Evolutionary conservation across 768 basidiomycete species (phyloP).

Genomic region (Lactarius hatsudake): DNA sequence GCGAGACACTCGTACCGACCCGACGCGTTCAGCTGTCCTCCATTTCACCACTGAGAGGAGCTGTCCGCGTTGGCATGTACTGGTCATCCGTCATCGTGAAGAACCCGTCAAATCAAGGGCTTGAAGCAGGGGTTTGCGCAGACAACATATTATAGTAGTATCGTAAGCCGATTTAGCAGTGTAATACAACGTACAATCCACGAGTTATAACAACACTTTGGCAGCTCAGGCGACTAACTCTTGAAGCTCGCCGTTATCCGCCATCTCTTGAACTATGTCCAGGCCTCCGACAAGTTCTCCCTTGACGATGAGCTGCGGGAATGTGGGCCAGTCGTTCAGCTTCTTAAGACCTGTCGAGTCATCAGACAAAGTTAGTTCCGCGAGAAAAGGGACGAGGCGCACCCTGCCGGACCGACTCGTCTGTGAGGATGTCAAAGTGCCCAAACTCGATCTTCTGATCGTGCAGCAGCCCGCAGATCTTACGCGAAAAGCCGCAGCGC

Average conservation of each 20-base stretch:
- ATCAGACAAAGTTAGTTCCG: neutral
- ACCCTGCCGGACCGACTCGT: neutral
- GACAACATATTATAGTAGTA: neutral
- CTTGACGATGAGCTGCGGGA: slow-evolving; percentile 68
- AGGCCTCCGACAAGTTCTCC: slow-evolving; percentile 95
- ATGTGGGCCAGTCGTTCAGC: slow-evolving; percentile 63
- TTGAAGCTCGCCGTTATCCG: slow-evolving; percentile 70
- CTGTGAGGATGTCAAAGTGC: slow-evolving; percentile 17
- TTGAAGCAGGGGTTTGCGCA: neutral
- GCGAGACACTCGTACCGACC: too few relatives aligned
- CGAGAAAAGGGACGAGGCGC: slow-evolving; percentile 14
- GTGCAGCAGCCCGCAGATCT: slow-evolving; percentile 51
- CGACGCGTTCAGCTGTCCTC: too few relatives aligned
- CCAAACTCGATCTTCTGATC: slow-evolving; percentile 50
- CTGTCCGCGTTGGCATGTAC: too few relatives aligned
- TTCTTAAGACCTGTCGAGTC: slow-evolving; percentile 47
- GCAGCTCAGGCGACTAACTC: slow-evolving; percentile 35
- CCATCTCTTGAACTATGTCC: slow-evolving; percentile 90
- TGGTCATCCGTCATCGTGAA: neutral
- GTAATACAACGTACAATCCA: neutral
- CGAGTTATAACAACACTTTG: neutral
- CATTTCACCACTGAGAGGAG: too few relatives aligned
- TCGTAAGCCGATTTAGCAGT: neutral
- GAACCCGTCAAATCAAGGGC: too few relatives aligned
- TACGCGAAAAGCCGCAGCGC: slow-evolving; percentile 61